phyloP scores from a whole-genome alignment of 345 rosid species.

The Brassica rapa region DNA sequence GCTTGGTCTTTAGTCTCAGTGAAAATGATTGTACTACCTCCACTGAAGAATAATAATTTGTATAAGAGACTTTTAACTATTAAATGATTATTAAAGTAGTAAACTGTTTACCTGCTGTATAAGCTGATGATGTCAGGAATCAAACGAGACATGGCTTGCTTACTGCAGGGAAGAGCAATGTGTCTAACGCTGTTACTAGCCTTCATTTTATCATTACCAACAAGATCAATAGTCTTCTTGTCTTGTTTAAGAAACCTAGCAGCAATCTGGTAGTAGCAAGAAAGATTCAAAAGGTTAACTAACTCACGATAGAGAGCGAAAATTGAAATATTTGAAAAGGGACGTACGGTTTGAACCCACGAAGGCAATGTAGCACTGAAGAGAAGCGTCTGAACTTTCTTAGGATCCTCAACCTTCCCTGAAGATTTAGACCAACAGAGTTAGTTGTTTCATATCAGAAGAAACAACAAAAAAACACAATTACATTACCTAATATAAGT shows the following conservation, averaged over 20 bases:
- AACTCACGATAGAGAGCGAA: background rate
- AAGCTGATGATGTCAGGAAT: slow-evolving; percentile 92
- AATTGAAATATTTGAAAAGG: background rate
- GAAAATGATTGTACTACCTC: slow-evolving; percentile 90
- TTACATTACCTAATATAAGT: slow-evolving; percentile 72
- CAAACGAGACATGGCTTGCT: slow-evolving; percentile 69
- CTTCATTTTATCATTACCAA: slow-evolving; percentile 97
- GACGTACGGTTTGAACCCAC: slow-evolving; percentile 85
- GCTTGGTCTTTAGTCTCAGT: slow-evolving; percentile 88
- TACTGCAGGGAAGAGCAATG: slow-evolving; percentile 75
- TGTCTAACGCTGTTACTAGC: slow-evolving; percentile 92
- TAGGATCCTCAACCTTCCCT: slow-evolving; percentile 88
- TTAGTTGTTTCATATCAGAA: background rate
- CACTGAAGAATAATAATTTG: slow-evolving; percentile 47
- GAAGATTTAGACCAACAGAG: slow-evolving; percentile 18
- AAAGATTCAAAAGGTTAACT: background rate
- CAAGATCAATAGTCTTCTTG: slow-evolving; percentile 92
- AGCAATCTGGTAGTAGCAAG: slow-evolving; percentile 55
- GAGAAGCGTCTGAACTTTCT: slow-evolving; percentile 94
- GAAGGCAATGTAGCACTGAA: slow-evolving; percentile 93
- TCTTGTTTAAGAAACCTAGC: slow-evolving; percentile 67
- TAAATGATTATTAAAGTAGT: background rate
- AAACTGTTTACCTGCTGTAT: slow-evolving; percentile 71
- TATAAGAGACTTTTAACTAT: background rate
- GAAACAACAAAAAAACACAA: background rate